A percentile compares a stretch with the other conserved stretches of the same genome.
Evolutionary conservation across 495 filamentous ascomycete species (phyloP).

Genomic region (Daldinia childiae): DNA sequence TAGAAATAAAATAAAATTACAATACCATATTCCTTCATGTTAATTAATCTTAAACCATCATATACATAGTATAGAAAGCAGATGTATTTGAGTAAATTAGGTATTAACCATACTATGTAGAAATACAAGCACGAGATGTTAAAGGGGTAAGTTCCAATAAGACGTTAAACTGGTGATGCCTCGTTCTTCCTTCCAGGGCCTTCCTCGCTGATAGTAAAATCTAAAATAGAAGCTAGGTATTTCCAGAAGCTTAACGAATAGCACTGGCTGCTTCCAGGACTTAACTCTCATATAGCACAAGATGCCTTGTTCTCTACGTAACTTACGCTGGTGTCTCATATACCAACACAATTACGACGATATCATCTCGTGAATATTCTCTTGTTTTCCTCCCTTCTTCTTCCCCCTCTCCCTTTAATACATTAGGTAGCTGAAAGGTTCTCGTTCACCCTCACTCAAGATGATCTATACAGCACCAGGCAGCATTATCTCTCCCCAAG

Average conservation of each 20-base stretch:
- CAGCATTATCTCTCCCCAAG: slow-evolving; percentile 1
- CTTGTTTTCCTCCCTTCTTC: background rate
- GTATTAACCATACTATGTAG: too few relatives aligned
- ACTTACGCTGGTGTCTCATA: background rate
- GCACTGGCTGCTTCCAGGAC: background rate
- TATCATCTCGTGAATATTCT: background rate
- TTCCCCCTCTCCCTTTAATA: background rate
- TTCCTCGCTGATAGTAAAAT: too few relatives aligned
- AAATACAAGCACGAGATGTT: too few relatives aligned
- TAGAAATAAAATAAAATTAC: background rate
- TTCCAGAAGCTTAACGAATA: background rate
- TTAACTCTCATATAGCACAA: background rate
- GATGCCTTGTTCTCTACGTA: background rate
- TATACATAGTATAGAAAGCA: background rate
- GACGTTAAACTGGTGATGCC: background rate
- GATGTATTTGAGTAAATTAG: background rate
- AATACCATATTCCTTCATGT: background rate
- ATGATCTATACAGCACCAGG: background rate
- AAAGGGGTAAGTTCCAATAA: background rate
- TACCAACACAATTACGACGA: background rate
- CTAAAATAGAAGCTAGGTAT: background rate
- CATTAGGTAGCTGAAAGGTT: background rate
- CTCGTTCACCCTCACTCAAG: background rate
- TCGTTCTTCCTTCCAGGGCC: background rate
- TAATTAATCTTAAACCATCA: background rate